Evolutionary conservation across 495 filamentous ascomycete genomes (phyloP), one percentile per base, ranked within the genome.

Genomic region (Delitschia confertaspora): DNA sequence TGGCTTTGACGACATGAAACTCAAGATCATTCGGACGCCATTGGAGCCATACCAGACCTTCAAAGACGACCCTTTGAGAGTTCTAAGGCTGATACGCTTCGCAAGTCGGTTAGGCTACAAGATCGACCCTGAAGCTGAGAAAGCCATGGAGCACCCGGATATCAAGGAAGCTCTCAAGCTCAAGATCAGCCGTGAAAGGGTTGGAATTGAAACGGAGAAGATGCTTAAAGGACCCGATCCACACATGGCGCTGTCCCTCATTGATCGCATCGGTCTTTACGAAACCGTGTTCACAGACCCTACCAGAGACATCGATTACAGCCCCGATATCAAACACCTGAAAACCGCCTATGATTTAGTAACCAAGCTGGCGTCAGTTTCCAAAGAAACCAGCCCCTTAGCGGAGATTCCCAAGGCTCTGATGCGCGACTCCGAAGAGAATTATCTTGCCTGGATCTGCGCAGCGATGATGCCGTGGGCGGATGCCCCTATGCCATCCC

Each of bases 21-120:
- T 68, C 4, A 71, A 74, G 42, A 59, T 88, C 24, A 83, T 99
- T 49, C 77, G 82, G 45, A 96, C 93, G 7, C 91, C 91, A 11
- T 55, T 96, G 30, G 81, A 89, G 35, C 89, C 91, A 20, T 76
- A 83, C 40, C 82, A 93, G 56, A 99, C 91, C 0, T 99, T 99
- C 66, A 80, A 77, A 60, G 91, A 99, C 56, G 91, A 99, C 57
- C 91, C 91, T 7, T 65, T 99, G 20, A 75, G 91, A 2, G 80
- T 96, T n/a, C 69, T 99, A 42, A 72, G 91, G 51, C 65, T 95
- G 33, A 79, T 99, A 24, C 73, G 91, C 36, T 96, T 99, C 65
- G 85, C 89, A 2, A 93, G 83, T 51, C 69, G 88, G 21, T 68
- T 96, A 29, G 76, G 71, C 25, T 99, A 93, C 56, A 59, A 57